Conservation (phyloP, 2,329 filamentous ascomycete species). For the Arthrobotrys sphaeroides region DNA sequence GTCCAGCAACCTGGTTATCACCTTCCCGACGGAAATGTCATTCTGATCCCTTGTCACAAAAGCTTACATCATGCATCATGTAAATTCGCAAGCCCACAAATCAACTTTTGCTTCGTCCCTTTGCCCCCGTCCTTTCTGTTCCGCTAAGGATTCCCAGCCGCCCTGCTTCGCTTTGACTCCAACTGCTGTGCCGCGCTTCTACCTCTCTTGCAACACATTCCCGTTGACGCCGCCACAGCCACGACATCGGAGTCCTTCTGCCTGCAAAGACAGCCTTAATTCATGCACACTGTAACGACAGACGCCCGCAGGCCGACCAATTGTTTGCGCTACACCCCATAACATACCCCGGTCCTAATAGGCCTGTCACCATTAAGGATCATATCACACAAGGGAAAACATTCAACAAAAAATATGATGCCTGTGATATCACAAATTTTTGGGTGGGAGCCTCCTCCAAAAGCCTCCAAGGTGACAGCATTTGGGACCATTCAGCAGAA, state of each 20-base stretch:
- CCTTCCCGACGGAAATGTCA: background rate
- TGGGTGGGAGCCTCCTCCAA: background rate
- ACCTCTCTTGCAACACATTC: constrained; percentile 26
- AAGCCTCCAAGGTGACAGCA: too few relatives aligned
- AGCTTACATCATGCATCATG: background rate
- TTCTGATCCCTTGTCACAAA: too few relatives aligned
- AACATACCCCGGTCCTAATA: background rate
- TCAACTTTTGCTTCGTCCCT: constrained; percentile 13
- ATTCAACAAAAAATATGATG: background rate
- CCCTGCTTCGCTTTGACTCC: background rate
- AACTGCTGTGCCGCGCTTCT: constrained; percentile 50
- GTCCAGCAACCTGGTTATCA: background rate
- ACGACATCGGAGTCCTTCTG: constrained; percentile 25
- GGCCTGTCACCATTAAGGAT: constrained; percentile 14
- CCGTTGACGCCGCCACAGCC: constrained; percentile 23
- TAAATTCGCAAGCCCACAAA: constrained; percentile 17
- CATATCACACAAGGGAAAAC: constrained; percentile 11
- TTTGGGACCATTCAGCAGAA: background rate
- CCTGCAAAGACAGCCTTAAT: constrained; percentile 44
- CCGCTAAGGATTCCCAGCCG: constrained; percentile 31
- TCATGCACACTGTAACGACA: constrained; percentile 43
- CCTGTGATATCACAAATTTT: constrained; percentile 5
- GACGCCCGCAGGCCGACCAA: constrained; percentile 43
- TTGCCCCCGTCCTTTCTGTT: background rate
- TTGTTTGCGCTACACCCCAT: background rate